Evolutionary conservation across 2,329 filamentous ascomycete species (phyloP).

Genomic region (Stachybotrys chlorohalonatus): DNA sequence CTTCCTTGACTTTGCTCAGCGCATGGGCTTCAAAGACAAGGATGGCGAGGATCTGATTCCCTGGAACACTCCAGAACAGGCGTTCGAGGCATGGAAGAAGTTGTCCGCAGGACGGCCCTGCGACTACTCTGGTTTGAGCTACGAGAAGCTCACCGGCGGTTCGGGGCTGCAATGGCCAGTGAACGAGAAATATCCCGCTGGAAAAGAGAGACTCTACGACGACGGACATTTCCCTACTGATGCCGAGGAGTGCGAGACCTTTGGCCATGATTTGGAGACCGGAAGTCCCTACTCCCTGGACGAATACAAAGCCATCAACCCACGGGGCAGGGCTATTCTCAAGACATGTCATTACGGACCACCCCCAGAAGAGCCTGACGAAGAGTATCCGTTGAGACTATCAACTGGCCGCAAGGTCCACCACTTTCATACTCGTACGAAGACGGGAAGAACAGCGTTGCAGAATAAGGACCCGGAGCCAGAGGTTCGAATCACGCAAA

Average conservation of each 20-base stretch:
- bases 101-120: slow-evolving; percentile 22
- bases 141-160: slow-evolving; percentile 22
- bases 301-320: slow-evolving; percentile 12
- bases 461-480: slow-evolving; percentile 20
- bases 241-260: slow-evolving; percentile 24
- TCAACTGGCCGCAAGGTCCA: slow-evolving; percentile 22
- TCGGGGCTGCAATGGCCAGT: slow-evolving; percentile 28
- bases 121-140: slow-evolving; percentile 22
- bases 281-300: slow-evolving; percentile 19
- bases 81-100: slow-evolving; percentile 25
- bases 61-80: slow-evolving; percentile 18
- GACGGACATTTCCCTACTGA: slow-evolving; percentile 25
- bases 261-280: slow-evolving; percentile 26
- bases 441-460: slow-evolving; percentile 21
- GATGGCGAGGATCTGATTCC: slow-evolving; percentile 19
- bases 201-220: slow-evolving; percentile 22
- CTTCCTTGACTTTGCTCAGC: slow-evolving; percentile 20
- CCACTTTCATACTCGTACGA: slow-evolving; percentile 27
- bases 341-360: slow-evolving; percentile 16
- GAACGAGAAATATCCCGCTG: slow-evolving; percentile 19
- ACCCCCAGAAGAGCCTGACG: slow-evolving; percentile 17
- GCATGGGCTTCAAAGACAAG: slow-evolving; percentile 25
- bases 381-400: slow-evolving; percentile 21
- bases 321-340: not conserved
- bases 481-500: slow-evolving; percentile 15